A percentile compares a stretch with the other conserved stretches of the same genome.
Conservation (phyloP, 345 rosid genomes). For the Gynandropsis gynandra region DNA sequence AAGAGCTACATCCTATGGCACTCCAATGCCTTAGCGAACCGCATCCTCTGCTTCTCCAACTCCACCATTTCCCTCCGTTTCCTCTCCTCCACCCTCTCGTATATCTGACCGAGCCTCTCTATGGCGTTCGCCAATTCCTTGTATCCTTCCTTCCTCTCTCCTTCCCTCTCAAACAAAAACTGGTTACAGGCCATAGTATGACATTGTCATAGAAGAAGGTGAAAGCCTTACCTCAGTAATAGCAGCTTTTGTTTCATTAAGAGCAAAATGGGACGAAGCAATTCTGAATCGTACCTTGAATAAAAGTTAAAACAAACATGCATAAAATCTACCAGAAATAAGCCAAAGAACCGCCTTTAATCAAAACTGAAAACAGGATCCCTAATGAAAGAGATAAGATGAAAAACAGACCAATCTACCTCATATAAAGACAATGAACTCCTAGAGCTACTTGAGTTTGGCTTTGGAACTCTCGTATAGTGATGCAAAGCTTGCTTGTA, state of each 20-base stretch:
- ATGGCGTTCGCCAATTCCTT: slow-evolving; percentile 55
- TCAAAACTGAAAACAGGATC: slow-evolving; percentile 2
- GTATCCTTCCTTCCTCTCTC: slow-evolving; percentile 38
- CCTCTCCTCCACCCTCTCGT: slow-evolving; percentile 76
- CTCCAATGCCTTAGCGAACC: slow-evolving; percentile 88
- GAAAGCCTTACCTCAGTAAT: slow-evolving; percentile 58
- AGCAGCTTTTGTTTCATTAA: slow-evolving; percentile 70
- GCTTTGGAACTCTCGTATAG: slow-evolving; percentile 66
- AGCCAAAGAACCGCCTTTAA: not conserved
- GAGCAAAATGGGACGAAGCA: slow-evolving; percentile 77
- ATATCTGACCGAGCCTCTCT: slow-evolving; percentile 82
- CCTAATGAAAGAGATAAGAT: slow-evolving; percentile 13
- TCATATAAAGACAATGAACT: slow-evolving; percentile 67
- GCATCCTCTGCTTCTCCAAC: slow-evolving; percentile 97
- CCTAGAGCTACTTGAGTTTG: slow-evolving; percentile 52
- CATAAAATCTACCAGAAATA: slow-evolving; percentile 4
- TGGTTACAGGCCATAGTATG: slow-evolving; percentile 10
- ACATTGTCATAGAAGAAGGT: slow-evolving; percentile 12
- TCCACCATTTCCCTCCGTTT: slow-evolving; percentile 93
- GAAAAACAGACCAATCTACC: slow-evolving; percentile 33
- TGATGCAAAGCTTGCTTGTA: slow-evolving; percentile 88
- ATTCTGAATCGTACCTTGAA: slow-evolving; percentile 82
- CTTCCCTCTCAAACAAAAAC: slow-evolving; percentile 21
- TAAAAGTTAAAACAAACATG: slow-evolving; percentile 6
- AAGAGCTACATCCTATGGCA: slow-evolving; percentile 91